These are phyloP conservation scores for Teratosphaeriaceae sp. DNA, from an alignment of 2,329 filamentous ascomycete genomes.

Conservation along the genomic window DNA sequence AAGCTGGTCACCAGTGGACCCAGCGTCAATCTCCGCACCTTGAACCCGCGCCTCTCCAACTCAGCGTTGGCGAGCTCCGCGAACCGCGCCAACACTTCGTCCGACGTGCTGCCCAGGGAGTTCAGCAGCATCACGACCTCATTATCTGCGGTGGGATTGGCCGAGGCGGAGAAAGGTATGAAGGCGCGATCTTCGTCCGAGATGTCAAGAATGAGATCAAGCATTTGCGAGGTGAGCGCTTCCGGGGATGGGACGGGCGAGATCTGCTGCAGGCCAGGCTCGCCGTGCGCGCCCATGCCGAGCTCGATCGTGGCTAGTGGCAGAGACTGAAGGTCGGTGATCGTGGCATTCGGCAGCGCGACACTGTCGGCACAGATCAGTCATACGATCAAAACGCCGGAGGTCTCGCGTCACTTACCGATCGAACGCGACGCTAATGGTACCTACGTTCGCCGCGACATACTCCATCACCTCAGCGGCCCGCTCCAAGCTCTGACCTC, in stretches of 20 bases:
- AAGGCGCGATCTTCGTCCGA: conserved; percentile 30
- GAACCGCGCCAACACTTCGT: conserved; percentile 30
- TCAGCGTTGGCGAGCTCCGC: conserved; percentile 28
- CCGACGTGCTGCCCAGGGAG: conserved; percentile 30
- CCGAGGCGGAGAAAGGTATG: conserved; percentile 29
- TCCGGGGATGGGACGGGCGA: conserved; percentile 37
- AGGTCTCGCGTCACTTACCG: conserved; percentile 16
- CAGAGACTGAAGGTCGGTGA: conserved; percentile 55
- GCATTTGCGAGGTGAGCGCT: conserved; percentile 28
- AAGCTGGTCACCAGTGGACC: conserved; percentile 31
- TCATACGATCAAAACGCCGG: neutral
- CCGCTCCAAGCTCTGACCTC: conserved; percentile 25
- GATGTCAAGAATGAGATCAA: conserved; percentile 29
- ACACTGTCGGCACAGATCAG: conserved; percentile 14
- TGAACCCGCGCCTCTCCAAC: conserved; percentile 25
- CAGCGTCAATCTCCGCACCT: conserved; percentile 27
- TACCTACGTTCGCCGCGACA: conserved; percentile 30
- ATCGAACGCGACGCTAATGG: conserved; percentile 31
- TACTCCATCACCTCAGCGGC: conserved; percentile 33
- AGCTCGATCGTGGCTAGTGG: conserved; percentile 50
- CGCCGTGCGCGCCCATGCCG: conserved; percentile 63
- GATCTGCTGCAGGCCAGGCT: conserved; percentile 54
- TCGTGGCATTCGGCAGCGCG: conserved; percentile 41
- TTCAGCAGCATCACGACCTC: conserved; percentile 31
- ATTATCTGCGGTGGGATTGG: conserved; percentile 23